Evolutionary conservation across 1,284 basidiomycete species (phyloP).

Genomic region (Wallemia ichthyophaga): DNA sequence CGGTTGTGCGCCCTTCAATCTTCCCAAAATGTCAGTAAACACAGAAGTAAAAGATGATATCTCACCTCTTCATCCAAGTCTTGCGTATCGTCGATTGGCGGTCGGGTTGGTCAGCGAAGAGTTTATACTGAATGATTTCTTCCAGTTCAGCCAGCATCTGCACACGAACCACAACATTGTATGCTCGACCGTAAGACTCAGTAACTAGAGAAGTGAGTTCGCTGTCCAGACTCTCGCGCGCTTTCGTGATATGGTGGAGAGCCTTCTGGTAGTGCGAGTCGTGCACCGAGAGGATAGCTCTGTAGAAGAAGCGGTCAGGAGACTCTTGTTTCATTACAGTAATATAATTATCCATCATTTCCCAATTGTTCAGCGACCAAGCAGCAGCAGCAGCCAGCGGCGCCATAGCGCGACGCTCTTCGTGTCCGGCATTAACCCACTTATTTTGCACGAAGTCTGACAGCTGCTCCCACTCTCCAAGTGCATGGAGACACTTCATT

Average conservation of each 20-base stretch:
- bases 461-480: constrained; percentile 91
- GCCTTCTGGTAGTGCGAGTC: constrained; percentile 86
- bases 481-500: constrained; percentile 85
- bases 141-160: constrained; percentile 97
- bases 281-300: constrained; percentile 80
- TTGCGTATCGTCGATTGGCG: constrained; percentile 55
- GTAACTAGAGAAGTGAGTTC: constrained; percentile 77
- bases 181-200: constrained; percentile 84
- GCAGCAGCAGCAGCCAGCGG: constrained; percentile 90
- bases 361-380: constrained; percentile 93
- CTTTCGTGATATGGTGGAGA: constrained; percentile 63
- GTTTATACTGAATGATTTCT: constrained; percentile 90
- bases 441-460: constrained; percentile 61
- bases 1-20: constrained; percentile 79
- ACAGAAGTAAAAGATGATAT: neutral
- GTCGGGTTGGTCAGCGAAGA: constrained; percentile 73
- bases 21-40: constrained; percentile 15
- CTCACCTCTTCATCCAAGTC: constrained; percentile 78
- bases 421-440: constrained; percentile 55
- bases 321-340: constrained; percentile 77
- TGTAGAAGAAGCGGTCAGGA: constrained; percentile 81
- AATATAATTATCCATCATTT: constrained; percentile 94
- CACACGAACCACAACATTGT: constrained; percentile 84
- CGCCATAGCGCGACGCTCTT: constrained; percentile 70
- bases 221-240: constrained; percentile 74